A percentile compares a stretch with the other conserved stretches of the same genome.
Conservation (phyloP, 2,329 filamentous ascomycete species). For the Cryphonectria naterciae region DNA sequence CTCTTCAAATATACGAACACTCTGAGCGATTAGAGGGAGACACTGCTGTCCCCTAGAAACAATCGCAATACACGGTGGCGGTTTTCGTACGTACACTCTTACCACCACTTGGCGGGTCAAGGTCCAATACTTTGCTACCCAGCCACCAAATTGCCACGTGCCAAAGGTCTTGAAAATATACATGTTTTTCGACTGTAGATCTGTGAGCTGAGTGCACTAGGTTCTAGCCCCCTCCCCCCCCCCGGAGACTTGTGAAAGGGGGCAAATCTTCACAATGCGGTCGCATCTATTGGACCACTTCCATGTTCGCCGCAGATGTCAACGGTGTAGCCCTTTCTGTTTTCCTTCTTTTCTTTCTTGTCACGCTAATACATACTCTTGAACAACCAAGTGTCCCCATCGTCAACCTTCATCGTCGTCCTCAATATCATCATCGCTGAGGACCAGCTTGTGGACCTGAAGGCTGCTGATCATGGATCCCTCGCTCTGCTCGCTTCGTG, state of each 20-base stretch:
- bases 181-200: background rate
- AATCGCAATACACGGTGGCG: background rate
- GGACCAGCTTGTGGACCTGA: slow-evolving; percentile 67
- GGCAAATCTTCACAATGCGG: background rate
- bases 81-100: background rate
- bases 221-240: background rate
- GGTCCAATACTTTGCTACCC: background rate
- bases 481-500: slow-evolving; percentile 33
- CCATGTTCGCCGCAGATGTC: background rate
- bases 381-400: background rate
- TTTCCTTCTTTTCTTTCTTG: too few species aligned
- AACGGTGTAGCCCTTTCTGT: background rate
- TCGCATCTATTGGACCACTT: background rate
- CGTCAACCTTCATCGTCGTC: slow-evolving; percentile 52
- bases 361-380: background rate
- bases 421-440: slow-evolving; percentile 86
- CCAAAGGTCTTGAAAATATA: background rate
- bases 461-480: slow-evolving; percentile 44
- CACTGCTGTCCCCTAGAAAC: background rate
- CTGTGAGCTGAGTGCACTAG: background rate
- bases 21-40: background rate
- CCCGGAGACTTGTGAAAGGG: background rate
- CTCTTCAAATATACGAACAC: background rate
- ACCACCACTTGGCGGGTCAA: background rate
- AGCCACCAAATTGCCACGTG: background rate